These are phyloP conservation scores for Thermothielavioides terrestris DNA, from an alignment of 495 filamentous ascomycete genomes.

Conservation along the genomic window DNA sequence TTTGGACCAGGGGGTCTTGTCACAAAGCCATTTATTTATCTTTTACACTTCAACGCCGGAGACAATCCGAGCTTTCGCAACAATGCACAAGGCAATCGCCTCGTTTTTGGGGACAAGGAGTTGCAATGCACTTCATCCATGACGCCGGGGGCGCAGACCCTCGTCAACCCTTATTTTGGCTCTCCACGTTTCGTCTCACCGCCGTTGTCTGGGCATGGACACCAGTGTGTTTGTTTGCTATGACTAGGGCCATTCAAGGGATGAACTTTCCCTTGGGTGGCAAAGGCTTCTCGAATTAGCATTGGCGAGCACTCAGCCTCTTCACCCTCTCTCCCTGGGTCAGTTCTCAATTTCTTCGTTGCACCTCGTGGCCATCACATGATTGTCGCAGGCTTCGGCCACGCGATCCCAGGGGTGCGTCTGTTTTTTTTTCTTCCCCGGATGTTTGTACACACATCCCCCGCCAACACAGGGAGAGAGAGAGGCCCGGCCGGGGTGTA, in stretches of 20 bases:
- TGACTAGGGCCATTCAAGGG: not conserved
- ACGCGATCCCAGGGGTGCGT: not conserved
- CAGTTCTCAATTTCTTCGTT: slow-evolving; percentile 1
- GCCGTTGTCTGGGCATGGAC: not conserved
- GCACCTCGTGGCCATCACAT: not conserved
- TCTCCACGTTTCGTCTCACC: not conserved
- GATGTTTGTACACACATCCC: not conserved
- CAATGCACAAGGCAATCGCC: slow-evolving; percentile 9
- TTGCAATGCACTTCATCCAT: not conserved
- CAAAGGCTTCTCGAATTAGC: not conserved
- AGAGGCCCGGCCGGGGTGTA: not conserved
- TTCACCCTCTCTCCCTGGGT: not conserved
- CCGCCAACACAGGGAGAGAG: not conserved
- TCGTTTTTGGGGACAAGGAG: not conserved
- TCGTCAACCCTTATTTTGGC: not conserved
- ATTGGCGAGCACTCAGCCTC: slow-evolving; percentile 2
- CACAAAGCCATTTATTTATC: slow-evolving; percentile 6
- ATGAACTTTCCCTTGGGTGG: not conserved
- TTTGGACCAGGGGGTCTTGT: not conserved
- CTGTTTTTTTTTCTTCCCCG: not conserved
- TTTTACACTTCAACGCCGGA: not conserved
- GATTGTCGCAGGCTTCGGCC: not conserved
- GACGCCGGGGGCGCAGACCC: slow-evolving; percentile 1
- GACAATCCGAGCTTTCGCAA: not conserved
- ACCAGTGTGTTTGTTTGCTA: slow-evolving; percentile 1